Conservation (phyloP, 257 asterid genomes). For the Lycium ferocissimum region DNA sequence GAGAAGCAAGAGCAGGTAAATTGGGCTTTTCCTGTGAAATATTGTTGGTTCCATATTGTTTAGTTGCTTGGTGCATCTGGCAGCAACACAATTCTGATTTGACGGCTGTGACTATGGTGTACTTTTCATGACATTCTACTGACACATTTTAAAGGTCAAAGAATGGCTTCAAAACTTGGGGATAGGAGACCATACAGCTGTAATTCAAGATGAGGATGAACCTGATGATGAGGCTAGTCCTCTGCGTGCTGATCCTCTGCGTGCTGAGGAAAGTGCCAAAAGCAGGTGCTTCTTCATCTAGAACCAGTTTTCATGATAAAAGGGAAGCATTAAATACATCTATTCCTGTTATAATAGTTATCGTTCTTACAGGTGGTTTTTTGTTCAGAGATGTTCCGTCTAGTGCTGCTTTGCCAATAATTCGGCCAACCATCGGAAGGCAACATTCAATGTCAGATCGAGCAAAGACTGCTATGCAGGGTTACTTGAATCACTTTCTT, state of each 20-base stretch:
- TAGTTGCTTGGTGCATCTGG: not conserved
- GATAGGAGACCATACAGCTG: conserved; percentile 77
- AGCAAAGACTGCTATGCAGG: conserved; percentile 94
- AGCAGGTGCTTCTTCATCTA: conserved; percentile 69
- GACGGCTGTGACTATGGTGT: conserved; percentile 15
- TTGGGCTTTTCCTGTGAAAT: conserved; percentile 13
- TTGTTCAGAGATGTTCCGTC: conserved; percentile 99
- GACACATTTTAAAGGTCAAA: conserved; percentile 64
- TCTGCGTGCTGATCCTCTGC: conserved; percentile 67
- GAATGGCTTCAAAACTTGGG: conserved; percentile 98
- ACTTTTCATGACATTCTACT: conserved; percentile 34
- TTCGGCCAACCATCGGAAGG: conserved; percentile 93
- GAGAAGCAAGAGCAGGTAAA: conserved; percentile 98
- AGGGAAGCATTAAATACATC: conserved; percentile 45
- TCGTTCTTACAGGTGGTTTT: conserved; percentile 93
- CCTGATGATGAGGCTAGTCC: conserved; percentile 81
- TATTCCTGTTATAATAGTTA: conserved; percentile 71
- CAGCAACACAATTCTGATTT: not conserved
- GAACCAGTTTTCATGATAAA: conserved; percentile 40
- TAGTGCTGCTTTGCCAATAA: conserved; percentile 91
- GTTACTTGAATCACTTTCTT: conserved; percentile 91
- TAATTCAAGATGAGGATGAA: conserved; percentile 85
- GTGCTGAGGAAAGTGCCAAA: conserved; percentile 72
- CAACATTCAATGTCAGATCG: conserved; percentile 89
- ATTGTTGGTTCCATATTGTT: conserved; percentile 12